These are phyloP conservation scores for Scytalidium lignicola DNA, from an alignment of 2,329 filamentous ascomycete genomes.

Conservation along the genomic window DNA sequence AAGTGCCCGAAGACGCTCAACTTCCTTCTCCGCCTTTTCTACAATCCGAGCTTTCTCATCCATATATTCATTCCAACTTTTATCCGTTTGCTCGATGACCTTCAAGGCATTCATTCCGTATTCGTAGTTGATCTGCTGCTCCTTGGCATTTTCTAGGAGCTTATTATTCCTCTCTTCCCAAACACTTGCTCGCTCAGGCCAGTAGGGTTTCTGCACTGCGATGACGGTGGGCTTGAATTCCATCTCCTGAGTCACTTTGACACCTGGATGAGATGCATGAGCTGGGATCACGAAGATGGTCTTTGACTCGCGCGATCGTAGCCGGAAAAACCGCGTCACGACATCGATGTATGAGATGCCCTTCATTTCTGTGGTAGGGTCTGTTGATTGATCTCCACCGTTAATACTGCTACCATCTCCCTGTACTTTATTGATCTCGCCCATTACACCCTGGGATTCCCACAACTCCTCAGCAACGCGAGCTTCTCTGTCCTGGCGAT, in stretches of 20 bases:
- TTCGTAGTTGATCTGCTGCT: neutral
- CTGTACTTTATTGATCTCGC: slow-evolving; percentile 32
- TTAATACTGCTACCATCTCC: slow-evolving; percentile 21
- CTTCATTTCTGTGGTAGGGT: neutral
- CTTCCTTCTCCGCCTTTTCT: slow-evolving; percentile 1
- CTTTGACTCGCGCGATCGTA: slow-evolving; percentile 37
- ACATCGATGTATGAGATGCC: slow-evolving; percentile 47
- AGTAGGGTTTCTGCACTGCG: slow-evolving; percentile 23
- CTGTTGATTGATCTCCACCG: slow-evolving; percentile 27
- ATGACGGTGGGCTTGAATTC: slow-evolving; percentile 39
- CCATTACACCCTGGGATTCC: slow-evolving; percentile 34
- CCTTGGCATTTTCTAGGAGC: neutral
- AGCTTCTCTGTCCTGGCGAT: slow-evolving; percentile 29
- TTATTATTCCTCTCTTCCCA: slow-evolving; percentile 15
- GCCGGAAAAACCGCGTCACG: slow-evolving; percentile 46
- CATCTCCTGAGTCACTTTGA: slow-evolving; percentile 38
- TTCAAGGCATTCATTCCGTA: too few relatives aligned
- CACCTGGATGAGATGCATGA: slow-evolving; percentile 40
- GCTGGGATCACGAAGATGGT: slow-evolving; percentile 49
- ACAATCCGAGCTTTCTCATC: slow-evolving; percentile 2
- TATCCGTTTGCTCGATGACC: too few relatives aligned
- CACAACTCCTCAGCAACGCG: slow-evolving; percentile 33
- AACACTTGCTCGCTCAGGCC: slow-evolving; percentile 19
- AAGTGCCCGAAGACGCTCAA: neutral
- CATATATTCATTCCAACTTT: slow-evolving; percentile 11